Base-by-base conservation (phyloP, 371 early-diverging fungal genomes). In the Chytridium lagenaria region DNA sequence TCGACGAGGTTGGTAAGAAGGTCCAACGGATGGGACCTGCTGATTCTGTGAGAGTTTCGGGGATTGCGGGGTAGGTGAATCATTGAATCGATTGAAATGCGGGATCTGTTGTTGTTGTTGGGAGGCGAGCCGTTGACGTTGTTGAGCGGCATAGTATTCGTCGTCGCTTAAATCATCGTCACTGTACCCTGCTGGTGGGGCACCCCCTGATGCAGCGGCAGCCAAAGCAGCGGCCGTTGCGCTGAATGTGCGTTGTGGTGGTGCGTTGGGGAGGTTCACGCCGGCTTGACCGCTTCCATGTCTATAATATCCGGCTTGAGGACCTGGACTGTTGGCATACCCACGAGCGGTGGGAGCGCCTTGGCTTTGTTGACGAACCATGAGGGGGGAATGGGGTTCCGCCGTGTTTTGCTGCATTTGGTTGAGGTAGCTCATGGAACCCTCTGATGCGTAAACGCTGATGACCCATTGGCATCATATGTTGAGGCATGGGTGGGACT, bases 201-300 rank as follows among this genome's bases (percentile, higher is more conserved):
- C 44, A 5, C 71, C 71, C 19, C 38, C 38, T n/a, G 71, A 39
- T 2, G 73, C 73, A 23, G 73, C 50, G 23, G 71, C 55, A 7
- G 76, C 76, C 2, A 76, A 34, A 31, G 69, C 67, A 57, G 70
- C 55, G 19, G 66, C 52, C 22, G 70, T 66, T 2, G 70, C 75
- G 33, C 70, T 36, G 36, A 61, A 34, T 7, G 61, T 61, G 7
- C 61, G 30, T 10, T 3, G 3, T 3, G 61, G 61, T 12, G 61
- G 61, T 10, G 61, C 34, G n/a, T n/a, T n/a, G 36, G 61, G 61
- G 23, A 61, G 61, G 61, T 61, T 61, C n/a, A 61, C 61, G 2
- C 61, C 61, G 7, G 36, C 61, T 34, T 61, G 61, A 10, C 61
- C 61, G 23, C 61, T 61, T 7, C 37, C 37, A 26, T 61, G 30